Evolutionary conservation across 202 grass and related monocot species (phyloP), one percentile per base, ranked within the genome.

Genomic region (Eragrostis tef): DNA sequence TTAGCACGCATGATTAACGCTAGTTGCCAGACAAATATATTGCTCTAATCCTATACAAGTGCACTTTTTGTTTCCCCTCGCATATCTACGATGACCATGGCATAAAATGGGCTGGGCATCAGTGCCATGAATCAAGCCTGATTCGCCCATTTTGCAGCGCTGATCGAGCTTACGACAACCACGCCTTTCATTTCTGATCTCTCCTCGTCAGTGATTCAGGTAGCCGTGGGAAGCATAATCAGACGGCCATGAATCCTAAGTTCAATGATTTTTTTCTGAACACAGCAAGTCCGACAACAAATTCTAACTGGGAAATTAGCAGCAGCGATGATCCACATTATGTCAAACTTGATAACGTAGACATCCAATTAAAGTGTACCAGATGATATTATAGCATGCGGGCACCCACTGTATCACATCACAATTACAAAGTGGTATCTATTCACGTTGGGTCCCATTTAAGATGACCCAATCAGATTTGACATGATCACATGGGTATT

Each of bases 111-210:
- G 36, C 22, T 29, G 0, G 77, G 10, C 47, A 64, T 64, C 9
- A 17, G 67, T 41, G 87, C 14, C 83, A 68, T 61, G 17, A 43
- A 64, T 71, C 17, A 29, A 34, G 54, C 53, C 12, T 7, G 45
- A 36, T 60, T 59, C 26, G 51, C 62, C 10, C n/a, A 48, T 24
- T 48, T 62, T 49, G n/a, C 29, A 34, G 47, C 44, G 5, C 26
- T 81, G 41, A 58, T 65, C 31, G 24, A 86, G 47, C 83, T 10
- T 79, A 68, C 36, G 88, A 86, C n/a, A 71, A 22, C 1, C 8
- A 52, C 20, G 44, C 1, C 0, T 68, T 84, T 70, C 24, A 15
- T 53, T 49, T 66, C 22, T 22, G 20, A 36, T 85, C 58, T 71
- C 64, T 39, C 24, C 6, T 45, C 21, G 53, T 7, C 0, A 77